These are phyloP conservation scores for Rhizoclosmatium sp. DNA, from an alignment of 192 early-diverging fungal species.

Conservation along the genomic window DNA sequence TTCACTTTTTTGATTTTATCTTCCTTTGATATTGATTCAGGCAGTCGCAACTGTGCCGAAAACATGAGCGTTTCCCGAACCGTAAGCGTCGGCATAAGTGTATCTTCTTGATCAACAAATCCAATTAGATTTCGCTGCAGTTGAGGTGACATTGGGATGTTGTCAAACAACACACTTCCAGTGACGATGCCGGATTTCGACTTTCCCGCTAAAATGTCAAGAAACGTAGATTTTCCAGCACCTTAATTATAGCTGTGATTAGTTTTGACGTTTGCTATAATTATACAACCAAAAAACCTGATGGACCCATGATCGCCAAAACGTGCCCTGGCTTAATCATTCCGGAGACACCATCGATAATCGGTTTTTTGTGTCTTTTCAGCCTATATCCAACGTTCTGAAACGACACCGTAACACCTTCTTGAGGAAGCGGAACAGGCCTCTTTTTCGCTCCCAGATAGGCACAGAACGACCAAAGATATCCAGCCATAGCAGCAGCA, in stretches of 20 bases:
- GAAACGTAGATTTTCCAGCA: constrained; percentile 87
- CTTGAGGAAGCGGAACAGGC: constrained; percentile 38
- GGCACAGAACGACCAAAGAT: constrained; percentile 36
- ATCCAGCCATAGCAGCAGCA: constrained; percentile 7
- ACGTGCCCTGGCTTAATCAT: constrained; percentile 77
- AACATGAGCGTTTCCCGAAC: constrained; percentile 83
- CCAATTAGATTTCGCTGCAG: constrained; percentile 46
- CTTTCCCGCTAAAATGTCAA: constrained; percentile 81
- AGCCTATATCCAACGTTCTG: constrained; percentile 41
- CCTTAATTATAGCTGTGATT: constrained; percentile 38
- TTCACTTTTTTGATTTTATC: constrained; percentile 70
- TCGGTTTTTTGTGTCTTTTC: constrained; percentile 49
- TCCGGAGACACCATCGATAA: constrained; percentile 76
- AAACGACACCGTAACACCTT: constrained; percentile 44
- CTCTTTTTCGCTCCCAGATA: constrained; percentile 11
- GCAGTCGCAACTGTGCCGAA: constrained; percentile 77
- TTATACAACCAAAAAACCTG: constrained; percentile 48
- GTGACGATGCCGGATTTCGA: constrained; percentile 49
- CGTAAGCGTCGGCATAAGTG: constrained; percentile 64
- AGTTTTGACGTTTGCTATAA: neutral
- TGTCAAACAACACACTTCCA: constrained; percentile 50
- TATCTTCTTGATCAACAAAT: constrained; percentile 64
- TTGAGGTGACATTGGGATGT: constrained; percentile 7
- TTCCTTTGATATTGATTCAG: constrained; percentile 54
- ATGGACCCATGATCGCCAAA: constrained; percentile 91